A percentile compares a stretch with the other conserved stretches of the same genome.
phyloP scores from a whole-genome alignment of 1,284 basidiomycete species.

The Rhizoctonia solani region DNA sequence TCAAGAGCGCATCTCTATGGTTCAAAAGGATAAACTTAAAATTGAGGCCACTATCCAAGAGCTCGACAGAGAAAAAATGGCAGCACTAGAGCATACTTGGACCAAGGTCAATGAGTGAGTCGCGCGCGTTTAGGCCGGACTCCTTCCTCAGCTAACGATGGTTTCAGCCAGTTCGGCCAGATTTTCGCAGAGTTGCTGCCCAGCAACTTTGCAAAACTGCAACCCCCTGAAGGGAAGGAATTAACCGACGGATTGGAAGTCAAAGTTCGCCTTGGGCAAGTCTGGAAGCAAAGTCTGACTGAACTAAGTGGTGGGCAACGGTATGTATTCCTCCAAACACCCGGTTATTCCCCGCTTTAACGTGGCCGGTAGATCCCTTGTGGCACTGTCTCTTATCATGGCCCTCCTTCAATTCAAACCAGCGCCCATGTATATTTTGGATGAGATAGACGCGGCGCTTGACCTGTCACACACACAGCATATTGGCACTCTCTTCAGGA shows the following conservation, averaged over 20 bases:
- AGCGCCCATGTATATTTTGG: constrained; percentile 99
- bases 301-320: constrained; percentile 97
- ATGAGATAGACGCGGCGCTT: constrained; percentile 96
- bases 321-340: constrained; percentile 51
- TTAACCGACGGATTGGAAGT: constrained; percentile 95
- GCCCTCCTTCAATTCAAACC: constrained; percentile 97
- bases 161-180: constrained; percentile 84
- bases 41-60: constrained; percentile 95
- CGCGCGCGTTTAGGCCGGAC: neutral
- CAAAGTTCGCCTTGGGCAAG: constrained; percentile 90
- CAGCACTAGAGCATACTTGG: constrained; percentile 94
- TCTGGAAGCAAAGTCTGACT: constrained; percentile 98
- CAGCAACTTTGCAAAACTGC: constrained; percentile 94
- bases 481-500: constrained; percentile 94
- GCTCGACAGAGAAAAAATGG: constrained; percentile 92
- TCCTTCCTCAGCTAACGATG: constrained; percentile 10
- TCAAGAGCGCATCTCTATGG: constrained; percentile 87
- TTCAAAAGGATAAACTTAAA: constrained; percentile 93
- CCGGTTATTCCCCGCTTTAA: neutral
- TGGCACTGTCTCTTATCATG: constrained; percentile 97
- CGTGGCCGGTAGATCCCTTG: constrained; percentile 71
- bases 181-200: constrained; percentile 97
- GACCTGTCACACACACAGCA: constrained; percentile 97
- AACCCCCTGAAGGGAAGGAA: constrained; percentile 91
- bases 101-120: constrained; percentile 88